Evolutionary conservation across 2,329 filamentous ascomycete species (phyloP).

Genomic region (Epichloe bromicola): DNA sequence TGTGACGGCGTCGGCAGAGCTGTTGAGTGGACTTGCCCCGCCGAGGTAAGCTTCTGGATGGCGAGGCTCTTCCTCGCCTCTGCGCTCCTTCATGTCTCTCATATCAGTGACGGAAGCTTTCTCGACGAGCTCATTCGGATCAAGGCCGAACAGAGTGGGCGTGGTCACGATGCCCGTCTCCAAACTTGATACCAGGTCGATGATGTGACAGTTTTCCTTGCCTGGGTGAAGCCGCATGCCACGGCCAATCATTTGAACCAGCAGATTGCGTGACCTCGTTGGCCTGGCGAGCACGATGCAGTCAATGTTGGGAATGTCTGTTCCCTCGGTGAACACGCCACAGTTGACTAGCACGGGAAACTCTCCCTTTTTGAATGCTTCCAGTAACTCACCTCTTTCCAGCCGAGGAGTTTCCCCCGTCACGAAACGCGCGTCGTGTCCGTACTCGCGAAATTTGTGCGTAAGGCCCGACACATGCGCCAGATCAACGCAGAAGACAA

Average conservation of each 20-base stretch:
- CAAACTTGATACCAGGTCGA: conserved; percentile 87
- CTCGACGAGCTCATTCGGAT: conserved; percentile 65
- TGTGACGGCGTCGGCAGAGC: conserved; percentile 37
- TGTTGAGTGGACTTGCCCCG: conserved; percentile 4
- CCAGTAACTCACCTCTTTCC: conserved; percentile 56
- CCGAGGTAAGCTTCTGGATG: conserved; percentile 7
- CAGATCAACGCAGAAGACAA: conserved; percentile 90
- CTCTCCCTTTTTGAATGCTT: conserved; percentile 58
- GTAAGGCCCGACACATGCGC: conserved; percentile 68
- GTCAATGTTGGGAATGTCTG: conserved; percentile 94
- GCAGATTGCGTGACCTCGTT: conserved; percentile 80
- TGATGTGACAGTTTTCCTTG: conserved; percentile 84
- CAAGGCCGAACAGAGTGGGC: conserved; percentile 84
- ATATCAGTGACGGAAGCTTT: conserved; percentile 52
- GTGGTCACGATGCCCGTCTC: conserved; percentile 78
- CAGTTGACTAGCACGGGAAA: conserved; percentile 90
- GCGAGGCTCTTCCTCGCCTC: conserved; percentile 26
- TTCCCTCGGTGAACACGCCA: conserved; percentile 93
- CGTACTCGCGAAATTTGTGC: conserved; percentile 58
- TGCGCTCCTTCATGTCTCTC: conserved; percentile 36
- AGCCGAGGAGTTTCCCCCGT: conserved; percentile 64
- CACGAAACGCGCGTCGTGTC: conserved; percentile 76
- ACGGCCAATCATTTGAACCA: conserved; percentile 95
- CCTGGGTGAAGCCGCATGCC: conserved; percentile 72
- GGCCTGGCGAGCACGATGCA: conserved; percentile 80